Base-by-base conservation (phyloP, 306 rosid species). In the Quillaja saponaria region DNA sequence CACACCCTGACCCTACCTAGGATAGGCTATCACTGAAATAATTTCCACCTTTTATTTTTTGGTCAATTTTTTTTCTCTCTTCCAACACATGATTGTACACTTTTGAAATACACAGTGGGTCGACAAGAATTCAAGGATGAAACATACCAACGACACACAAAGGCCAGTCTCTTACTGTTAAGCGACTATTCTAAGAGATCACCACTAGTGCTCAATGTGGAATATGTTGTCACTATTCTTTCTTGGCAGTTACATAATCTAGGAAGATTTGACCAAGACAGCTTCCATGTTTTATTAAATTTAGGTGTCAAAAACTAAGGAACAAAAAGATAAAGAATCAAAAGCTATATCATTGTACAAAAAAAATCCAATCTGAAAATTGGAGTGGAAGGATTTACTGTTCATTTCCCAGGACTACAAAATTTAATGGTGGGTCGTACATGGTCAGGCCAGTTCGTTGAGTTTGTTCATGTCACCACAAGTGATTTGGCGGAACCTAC, bases 111-210 rank as follows among this genome's bases (percentile, higher is more conserved):
- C 46, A 64, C 81, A 70, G 70, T 28, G 63, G 39, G 67, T 74
- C 66, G 91, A 86, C 95, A 86, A 90, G 71, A 78, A 84, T 90
- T 80, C 84, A 82, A 80, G 80, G 72, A 81, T 82, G 91, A 95
- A 77, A 72, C 92, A 74, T 69, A 40, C 53, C 19, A 54, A 66
- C 70, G 76, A 72, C 80, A 73, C 59, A 63, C 40, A 60, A 66
- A 40, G 56, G 72, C 64, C 67, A 74, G 79, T 72, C 83, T 56
- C 72, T 78, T 84, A 63, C 51, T 59, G 60, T 28, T 18, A 45
- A 58, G 61, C 66, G 65, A 74, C 81, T 81, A 73, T 85, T 75
- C 58, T 40, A 20, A 34, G 35, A 61, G 76, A 64, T 66, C 75
- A 67, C 64, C 61, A 57, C 72, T 65, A 69, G 55, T 61, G 18